A percentile compares a stretch with the other conserved stretches of the same genome.
phyloP scores from a whole-genome alignment of 2,329 filamentous ascomycete genomes.

The Tolypocladium tundrense region DNA sequence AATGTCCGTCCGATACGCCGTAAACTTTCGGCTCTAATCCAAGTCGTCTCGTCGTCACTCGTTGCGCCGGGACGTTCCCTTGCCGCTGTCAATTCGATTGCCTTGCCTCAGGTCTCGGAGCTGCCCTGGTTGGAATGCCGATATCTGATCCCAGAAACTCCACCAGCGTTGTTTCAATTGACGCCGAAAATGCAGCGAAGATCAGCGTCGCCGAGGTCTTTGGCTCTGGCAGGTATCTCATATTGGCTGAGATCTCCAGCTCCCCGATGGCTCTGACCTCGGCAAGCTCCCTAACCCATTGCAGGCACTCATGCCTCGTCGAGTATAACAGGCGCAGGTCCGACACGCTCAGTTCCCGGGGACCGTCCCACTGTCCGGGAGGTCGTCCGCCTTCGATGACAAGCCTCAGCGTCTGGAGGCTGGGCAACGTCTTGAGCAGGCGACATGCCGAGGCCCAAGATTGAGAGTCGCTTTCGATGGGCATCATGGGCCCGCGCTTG shows the following conservation, averaged over 20 bases:
- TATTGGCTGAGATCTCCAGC: constrained; percentile 40
- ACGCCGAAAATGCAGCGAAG: constrained; percentile 50
- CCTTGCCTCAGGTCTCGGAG: neutral
- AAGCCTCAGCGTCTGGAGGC: constrained; percentile 34
- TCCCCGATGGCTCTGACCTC: constrained; percentile 36
- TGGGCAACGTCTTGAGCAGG: constrained; percentile 28
- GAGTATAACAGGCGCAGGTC: constrained; percentile 36
- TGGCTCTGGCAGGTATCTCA: constrained; percentile 42
- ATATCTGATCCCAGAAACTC: constrained; percentile 34
- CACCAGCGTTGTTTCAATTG: constrained; percentile 44
- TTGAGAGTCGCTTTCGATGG: constrained; percentile 23
- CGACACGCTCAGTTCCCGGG: constrained; percentile 30
- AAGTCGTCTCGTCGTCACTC: neutral
- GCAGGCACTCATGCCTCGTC: constrained; percentile 37
- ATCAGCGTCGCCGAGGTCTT: constrained; percentile 44
- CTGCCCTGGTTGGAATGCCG: constrained; percentile 11
- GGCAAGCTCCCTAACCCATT: constrained; percentile 48
- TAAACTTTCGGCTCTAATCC: neutral
- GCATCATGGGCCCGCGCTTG: constrained; percentile 41
- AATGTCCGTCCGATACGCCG: neutral
- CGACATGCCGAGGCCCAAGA: constrained; percentile 45
- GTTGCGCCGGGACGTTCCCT: neutral
- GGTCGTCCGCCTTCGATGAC: constrained; percentile 46
- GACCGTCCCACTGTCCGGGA: constrained; percentile 37
- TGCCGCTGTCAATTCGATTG: neutral